phyloP scores from a whole-genome alignment of 129 eudicot genomes.

The Erigeron canadensis region DNA sequence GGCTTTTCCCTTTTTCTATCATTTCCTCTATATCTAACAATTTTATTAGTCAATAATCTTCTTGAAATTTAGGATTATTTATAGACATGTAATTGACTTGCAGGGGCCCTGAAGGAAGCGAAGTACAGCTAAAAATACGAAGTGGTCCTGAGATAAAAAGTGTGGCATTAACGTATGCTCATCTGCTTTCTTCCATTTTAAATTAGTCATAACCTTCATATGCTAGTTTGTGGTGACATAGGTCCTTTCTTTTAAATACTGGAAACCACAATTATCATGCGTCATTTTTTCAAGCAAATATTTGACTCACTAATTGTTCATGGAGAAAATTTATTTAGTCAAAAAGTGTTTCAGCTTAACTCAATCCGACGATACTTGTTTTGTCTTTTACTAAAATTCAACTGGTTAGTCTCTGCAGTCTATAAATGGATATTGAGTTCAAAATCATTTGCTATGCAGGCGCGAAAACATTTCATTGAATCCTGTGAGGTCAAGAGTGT shows the following conservation, averaged over 20 bases:
- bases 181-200: constrained; percentile 15
- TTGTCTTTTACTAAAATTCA: no score
- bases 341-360: no score
- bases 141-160: constrained; percentile 66
- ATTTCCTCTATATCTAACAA: no score
- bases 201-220: constrained; percentile 11
- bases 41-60: background rate
- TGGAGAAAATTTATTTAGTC: no score
- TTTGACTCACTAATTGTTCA: background rate
- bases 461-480: constrained; percentile 83
- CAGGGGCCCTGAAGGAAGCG: constrained; percentile 96
- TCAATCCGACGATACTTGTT: no score
- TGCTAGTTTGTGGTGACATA: background rate
- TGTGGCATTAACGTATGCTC: constrained; percentile 57
- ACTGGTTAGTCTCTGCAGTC: background rate
- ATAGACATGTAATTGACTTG: constrained; percentile 25
- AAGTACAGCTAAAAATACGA: constrained; percentile 58
- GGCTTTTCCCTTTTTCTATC: no score
- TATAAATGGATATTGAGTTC: constrained; percentile 11
- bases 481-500: constrained; percentile 90
- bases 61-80: constrained; percentile 24
- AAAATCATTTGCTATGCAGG: constrained; percentile 42
- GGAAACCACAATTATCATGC: background rate
- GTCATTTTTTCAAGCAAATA: no score
- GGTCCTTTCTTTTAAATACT: background rate